A percentile compares a stretch with the other conserved stretches of the same genome.
These are phyloP conservation scores for Macroventuria anomochaeta DNA, from an alignment of 2,329 filamentous ascomycete genomes.

Conservation along the genomic window DNA sequence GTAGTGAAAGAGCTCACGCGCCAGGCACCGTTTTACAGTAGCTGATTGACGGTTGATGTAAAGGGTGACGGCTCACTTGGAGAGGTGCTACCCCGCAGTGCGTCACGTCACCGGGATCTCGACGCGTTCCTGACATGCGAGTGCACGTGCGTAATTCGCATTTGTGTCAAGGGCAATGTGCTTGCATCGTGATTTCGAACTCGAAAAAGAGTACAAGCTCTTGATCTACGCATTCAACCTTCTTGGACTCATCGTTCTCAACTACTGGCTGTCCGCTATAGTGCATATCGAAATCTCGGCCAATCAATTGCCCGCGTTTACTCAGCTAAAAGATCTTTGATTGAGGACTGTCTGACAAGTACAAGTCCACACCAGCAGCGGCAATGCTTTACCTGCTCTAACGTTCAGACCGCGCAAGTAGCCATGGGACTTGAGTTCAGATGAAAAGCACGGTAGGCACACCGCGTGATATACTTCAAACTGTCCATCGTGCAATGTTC, in stretches of 20 bases:
- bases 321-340: not conserved
- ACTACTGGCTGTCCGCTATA: not conserved
- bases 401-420: too few species aligned
- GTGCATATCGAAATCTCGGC: not conserved
- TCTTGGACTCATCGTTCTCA: not conserved
- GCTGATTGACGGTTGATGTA: slow-evolving; percentile 3
- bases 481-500: too few species aligned
- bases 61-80: not conserved
- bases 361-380: not conserved
- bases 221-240: not conserved
- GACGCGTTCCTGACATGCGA: slow-evolving; percentile 11
- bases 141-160: not conserved
- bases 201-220: too few species aligned
- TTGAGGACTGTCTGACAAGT: not conserved
- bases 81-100: slow-evolving; percentile 14
- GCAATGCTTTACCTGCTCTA: not conserved
- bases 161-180: not conserved
- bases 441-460: too few species aligned
- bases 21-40: not conserved
- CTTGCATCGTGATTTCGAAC: not conserved
- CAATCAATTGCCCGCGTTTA: not conserved
- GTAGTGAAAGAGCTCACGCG: slow-evolving; percentile 13
- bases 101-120: slow-evolving; percentile 15
- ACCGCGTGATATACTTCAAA: too few species aligned
- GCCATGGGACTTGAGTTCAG: too few species aligned